phyloP scores from a whole-genome alignment of 768 basidiomycete species.

The Macrolepiota fuliginosa region DNA sequence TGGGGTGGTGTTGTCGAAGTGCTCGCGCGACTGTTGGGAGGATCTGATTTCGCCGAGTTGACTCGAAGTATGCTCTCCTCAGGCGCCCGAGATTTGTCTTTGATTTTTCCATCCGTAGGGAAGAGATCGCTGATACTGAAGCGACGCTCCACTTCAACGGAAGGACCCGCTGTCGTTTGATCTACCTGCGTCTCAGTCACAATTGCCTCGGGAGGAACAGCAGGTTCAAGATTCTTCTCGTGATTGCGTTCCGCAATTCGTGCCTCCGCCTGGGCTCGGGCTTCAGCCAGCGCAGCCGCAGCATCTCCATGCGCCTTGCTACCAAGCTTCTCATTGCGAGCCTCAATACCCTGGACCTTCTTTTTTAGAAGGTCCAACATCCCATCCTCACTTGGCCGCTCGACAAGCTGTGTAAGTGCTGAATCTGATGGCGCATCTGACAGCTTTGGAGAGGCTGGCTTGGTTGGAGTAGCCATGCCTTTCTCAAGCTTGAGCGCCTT shows the following conservation, averaged over 20 bases:
- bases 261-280: constrained; percentile 64
- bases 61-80: constrained; percentile 23
- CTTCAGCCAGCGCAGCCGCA: constrained; percentile 58
- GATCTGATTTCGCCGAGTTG: constrained; percentile 7
- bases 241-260: constrained; percentile 64
- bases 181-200: background rate
- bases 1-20: constrained; percentile 56
- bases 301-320: constrained; percentile 56
- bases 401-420: constrained; percentile 12
- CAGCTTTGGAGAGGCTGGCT: constrained; percentile 7
- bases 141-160: constrained; percentile 26
- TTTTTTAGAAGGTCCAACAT: constrained; percentile 68
- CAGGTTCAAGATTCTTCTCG: constrained; percentile 33
- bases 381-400: constrained; percentile 35
- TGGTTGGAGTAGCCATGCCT: constrained; percentile 29
- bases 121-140: constrained; percentile 65
- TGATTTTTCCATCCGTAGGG: constrained; percentile 31
- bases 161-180: background rate
- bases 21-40: constrained; percentile 28
- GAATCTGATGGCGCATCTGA: background rate
- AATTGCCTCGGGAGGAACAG: background rate
- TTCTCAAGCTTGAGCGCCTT: constrained; percentile 50
- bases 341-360: constrained; percentile 66
- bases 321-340: constrained; percentile 53
- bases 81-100: constrained; percentile 30